Evolutionary conservation across 2,329 filamentous ascomycete genomes (phyloP), one percentile per base, ranked within the genome.

Genomic region (Seiridium unicorne): DNA sequence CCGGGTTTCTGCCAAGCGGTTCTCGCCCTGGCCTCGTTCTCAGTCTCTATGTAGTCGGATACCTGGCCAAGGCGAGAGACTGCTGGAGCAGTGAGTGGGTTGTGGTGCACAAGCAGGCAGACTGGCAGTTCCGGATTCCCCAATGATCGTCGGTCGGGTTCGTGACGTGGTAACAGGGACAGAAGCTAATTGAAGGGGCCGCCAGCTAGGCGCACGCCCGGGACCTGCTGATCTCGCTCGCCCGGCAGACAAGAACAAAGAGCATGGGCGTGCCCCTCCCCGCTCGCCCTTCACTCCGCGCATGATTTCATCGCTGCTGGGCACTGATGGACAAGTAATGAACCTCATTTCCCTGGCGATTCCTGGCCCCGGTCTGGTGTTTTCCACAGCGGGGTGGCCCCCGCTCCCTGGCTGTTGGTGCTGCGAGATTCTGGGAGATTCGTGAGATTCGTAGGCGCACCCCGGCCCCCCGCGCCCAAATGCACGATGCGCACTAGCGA

Each of bases 151-250:
- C 51, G 31, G 36, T 38, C 18, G 36, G 51, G 51, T 42, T 55
- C 34, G 36, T 55, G 51, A 55, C 51, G 51, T 55, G 36, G 51
- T 55, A 55, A 55, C 51, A 44, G n/a, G 38, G n/a, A 55, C 35
- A 35, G 31, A 55, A 38, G 31, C 4, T 35, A 55, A 55, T 44
- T 55, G 51, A 55, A 55, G 51, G 51, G 51, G 51, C 51, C 51
- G 36, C n/a, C n/a, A 55, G 18, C 36, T 55, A 55, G 44, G 42
- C 38, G n/a, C 36, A 55, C 51, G 38, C 51, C 51, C 18, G 10
- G 32, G 7, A 2, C 38, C n/a, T 49, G 46, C 46, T 49, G 4
- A 34, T 35, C 35, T 35, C 49, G 35, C 13, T 7, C 49, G 9
- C 31, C 5, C 32, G 18, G 18, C 18, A 26, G 18, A 26, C 18